phyloP scores from a whole-genome alignment of 2,329 filamentous ascomycete species.

The Trichoderma cornu-damae region DNA sequence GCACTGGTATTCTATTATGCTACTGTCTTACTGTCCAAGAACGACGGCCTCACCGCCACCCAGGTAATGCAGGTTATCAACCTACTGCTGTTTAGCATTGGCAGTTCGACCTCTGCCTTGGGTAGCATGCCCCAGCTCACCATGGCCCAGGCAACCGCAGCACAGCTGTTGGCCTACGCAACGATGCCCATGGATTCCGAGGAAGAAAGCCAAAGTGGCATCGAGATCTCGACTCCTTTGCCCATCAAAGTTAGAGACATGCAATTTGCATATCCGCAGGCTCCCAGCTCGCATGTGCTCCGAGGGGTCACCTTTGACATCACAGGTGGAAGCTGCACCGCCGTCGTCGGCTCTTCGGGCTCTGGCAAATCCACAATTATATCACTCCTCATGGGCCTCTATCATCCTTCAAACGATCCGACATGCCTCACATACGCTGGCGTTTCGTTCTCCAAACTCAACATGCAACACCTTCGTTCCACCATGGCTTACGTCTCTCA shows the following conservation, averaged over 20 bases:
- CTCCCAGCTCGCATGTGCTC: conserved; percentile 51
- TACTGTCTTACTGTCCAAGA: conserved; percentile 53
- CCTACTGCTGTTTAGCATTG: conserved; percentile 76
- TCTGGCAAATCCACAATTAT: conserved; percentile 88
- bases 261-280: conserved; percentile 66
- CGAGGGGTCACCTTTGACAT: conserved; percentile 62
- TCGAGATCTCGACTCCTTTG: conserved; percentile 27
- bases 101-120: conserved; percentile 64
- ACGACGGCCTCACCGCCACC: conserved; percentile 45
- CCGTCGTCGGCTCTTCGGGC: conserved; percentile 78
- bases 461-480: conserved; percentile 55
- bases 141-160: conserved; percentile 65
- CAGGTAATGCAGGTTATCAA: conserved; percentile 71
- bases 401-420: conserved; percentile 38
- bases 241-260: conserved; percentile 51
- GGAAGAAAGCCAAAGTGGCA: conserved; percentile 51
- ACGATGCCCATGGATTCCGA: conserved; percentile 50
- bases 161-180: conserved; percentile 65
- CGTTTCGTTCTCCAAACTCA: conserved; percentile 51
- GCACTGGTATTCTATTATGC: conserved; percentile 84
- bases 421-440: conserved; percentile 53
- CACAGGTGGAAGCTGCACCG: conserved; percentile 58
- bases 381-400: conserved; percentile 68
- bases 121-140: conserved; percentile 76
- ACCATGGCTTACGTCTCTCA: conserved; percentile 66